Evolutionary conservation across 371 early-diverging fungal species (phyloP), one percentile per base, ranked within the genome.

Genomic region (Smittium culicis): DNA sequence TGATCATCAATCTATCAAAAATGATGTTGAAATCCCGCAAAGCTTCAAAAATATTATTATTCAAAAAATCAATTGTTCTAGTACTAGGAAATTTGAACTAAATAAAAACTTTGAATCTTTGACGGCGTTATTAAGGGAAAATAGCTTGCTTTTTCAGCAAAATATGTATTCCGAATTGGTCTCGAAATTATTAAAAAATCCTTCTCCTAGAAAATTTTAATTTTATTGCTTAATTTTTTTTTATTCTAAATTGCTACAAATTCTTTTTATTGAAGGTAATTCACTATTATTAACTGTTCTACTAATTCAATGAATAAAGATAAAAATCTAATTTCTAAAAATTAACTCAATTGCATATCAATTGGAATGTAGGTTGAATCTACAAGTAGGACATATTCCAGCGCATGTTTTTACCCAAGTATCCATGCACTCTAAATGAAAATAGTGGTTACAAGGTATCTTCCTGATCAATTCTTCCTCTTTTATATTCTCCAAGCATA

Each of bases 391-490:
- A 35, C 67, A 66, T 20, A 32, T 27, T 17, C 34, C 45, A 30
- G 67, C 3, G 16, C 35, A 20, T 31, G 3, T 3, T 5, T 16
- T 27, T 31, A 66, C 25, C 67, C 67, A 66, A 16, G 34, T 54
- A 55, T 66, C 67, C 24, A 66, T 61, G 27, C 67, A 66, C 25
- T 54, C 11, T 25, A 5, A 31, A 29, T 66, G 67, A 30, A 61
- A 66, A 8, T 14, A 17, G 57, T 66, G 67, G 56, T 56, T 29
- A 28, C 67, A 66, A 20, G 67, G 67, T 24, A 66, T 59, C 17
- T 61, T 31, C 34, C 67, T 59, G 20, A 66, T 56, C 29, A 34
- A 28, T 32, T 66, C 61, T 16, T 25, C 25, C n/a, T 35, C 28
- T 54, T 60, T 32, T 2, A 66, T 16, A 8, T 17, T 27, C 11